Evolutionary conservation across 768 basidiomycete species (phyloP), one percentile per base, ranked within the genome.

Genomic region (Chalciporus chontae): DNA sequence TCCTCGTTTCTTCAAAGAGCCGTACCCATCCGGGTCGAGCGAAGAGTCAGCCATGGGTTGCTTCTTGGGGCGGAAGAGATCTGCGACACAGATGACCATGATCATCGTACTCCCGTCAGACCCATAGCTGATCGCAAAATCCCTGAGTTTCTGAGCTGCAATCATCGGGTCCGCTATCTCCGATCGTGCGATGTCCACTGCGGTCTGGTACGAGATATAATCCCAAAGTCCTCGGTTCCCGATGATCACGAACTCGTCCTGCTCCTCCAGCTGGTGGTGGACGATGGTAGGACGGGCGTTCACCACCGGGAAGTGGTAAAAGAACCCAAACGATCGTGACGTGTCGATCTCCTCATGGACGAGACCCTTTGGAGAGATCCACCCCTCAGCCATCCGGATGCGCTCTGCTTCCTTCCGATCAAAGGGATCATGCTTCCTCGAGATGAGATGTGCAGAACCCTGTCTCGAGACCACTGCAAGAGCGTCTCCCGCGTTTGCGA

Each of bases 71-170:
- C 79, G 73, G 72, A 94, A 90, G 27, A 94, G 73, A 62, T 90
- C 92, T 8, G 79, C 81, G 18, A 96, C 74, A 43, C 81, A 81
- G 57, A 98, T 81, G 31, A 97, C 93, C 95, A 98, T 98, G 71
- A 98, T 94, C 94, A 98, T 97, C 42, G 87, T 88, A 53, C 85
- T 90, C 13, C 90, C 91, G 47, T 89, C 84, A 15, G 94, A 91
- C 2, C 96, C 96, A 68, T 97, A 97, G 58, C 91, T 92, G 63
- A 99, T 90, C 8, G 96, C 93, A 54, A 97, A 90, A 66, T 99
- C 96, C 42, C 96, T 81, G 37, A 99, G 70, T 72, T 96, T 98
- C 72, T 97, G 94, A 0, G 96, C 92, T 5, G 96, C 96, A 62
- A 93, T 84, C 84, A 87, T 87, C 0, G 86, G 85, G 58, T 88